phyloP scores from a whole-genome alignment of 148 eudicot species.

The Arbutus unedo region DNA sequence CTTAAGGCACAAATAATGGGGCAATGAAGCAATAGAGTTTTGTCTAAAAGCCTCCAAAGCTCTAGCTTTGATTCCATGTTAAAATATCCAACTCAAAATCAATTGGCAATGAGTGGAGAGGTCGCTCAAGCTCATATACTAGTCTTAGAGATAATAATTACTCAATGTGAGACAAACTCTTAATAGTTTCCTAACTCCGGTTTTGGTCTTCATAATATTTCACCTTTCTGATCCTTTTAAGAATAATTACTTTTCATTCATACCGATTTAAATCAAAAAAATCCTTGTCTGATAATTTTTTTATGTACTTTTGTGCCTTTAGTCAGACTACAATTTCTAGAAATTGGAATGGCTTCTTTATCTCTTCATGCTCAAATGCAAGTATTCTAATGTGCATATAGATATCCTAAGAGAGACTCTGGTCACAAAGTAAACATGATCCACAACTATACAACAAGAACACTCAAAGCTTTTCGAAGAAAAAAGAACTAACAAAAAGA shows the following conservation, averaged over 20 bases:
- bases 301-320: background rate
- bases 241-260: background rate
- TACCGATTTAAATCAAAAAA: background rate
- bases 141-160: too few species aligned
- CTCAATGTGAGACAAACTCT: too few species aligned
- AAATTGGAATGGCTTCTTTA: background rate
- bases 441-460: background rate
- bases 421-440: background rate
- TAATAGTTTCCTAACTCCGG: background rate
- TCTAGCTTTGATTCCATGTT: too few species aligned
- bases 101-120: too few species aligned
- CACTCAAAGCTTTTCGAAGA: background rate
- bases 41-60: too few species aligned
- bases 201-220: background rate
- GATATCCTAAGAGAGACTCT: background rate
- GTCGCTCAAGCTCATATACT: too few species aligned
- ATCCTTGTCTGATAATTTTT: background rate
- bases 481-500: background rate
- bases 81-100: too few species aligned
- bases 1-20: too few species aligned
- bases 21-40: too few species aligned
- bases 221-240: background rate
- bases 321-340: background rate
- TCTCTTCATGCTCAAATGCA: background rate
- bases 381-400: background rate